These are phyloP conservation scores for Sphaerobolus stellatus DNA, from an alignment of 1,284 basidiomycete species.

Conservation along the genomic window DNA sequence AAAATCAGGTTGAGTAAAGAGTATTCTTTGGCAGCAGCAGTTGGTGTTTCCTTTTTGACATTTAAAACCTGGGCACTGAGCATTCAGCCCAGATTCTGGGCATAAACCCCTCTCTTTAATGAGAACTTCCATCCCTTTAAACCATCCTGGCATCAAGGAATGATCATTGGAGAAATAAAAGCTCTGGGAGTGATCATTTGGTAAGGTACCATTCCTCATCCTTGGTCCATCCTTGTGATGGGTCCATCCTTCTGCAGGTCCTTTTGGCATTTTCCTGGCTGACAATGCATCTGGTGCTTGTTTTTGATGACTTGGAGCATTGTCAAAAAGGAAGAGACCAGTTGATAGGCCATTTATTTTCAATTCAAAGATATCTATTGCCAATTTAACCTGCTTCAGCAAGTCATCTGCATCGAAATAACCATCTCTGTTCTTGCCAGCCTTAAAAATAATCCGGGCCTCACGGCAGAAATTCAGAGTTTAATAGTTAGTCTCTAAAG, in stretches of 20 bases:
- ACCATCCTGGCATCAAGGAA: conserved; percentile 17
- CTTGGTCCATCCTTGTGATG: conserved; percentile 11
- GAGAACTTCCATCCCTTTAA: conserved; percentile 32
- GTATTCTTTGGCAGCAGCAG: conserved; percentile 24
- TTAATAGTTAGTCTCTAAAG: no score
- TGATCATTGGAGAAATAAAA: conserved; percentile 24
- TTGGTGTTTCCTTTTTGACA: conserved; percentile 13
- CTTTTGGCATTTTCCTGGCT: conserved; percentile 33
- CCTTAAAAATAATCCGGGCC: conserved; percentile 25
- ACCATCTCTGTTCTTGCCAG: conserved; percentile 34
- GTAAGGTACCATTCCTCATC: conserved; percentile 11
- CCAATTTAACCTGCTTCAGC: conserved; percentile 23
- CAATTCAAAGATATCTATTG: conserved; percentile 32
- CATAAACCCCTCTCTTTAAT: conserved; percentile 23
- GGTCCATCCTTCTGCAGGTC: conserved; percentile 12
- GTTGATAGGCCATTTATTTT: conserved; percentile 27
- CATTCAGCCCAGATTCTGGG: not conserved
- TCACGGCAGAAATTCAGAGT: no score
- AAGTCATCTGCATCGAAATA: conserved; percentile 36
- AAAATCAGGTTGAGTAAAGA: conserved; percentile 29
- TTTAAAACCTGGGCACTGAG: conserved; percentile 25
- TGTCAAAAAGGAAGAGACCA: conserved; percentile 39
- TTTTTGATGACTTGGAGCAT: conserved; percentile 36
- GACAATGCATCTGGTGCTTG: conserved; percentile 29
- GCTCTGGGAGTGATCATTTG: conserved; percentile 21